Conservation (phyloP, 129 eudicot species). For the Pittosporum tobira region DNA sequence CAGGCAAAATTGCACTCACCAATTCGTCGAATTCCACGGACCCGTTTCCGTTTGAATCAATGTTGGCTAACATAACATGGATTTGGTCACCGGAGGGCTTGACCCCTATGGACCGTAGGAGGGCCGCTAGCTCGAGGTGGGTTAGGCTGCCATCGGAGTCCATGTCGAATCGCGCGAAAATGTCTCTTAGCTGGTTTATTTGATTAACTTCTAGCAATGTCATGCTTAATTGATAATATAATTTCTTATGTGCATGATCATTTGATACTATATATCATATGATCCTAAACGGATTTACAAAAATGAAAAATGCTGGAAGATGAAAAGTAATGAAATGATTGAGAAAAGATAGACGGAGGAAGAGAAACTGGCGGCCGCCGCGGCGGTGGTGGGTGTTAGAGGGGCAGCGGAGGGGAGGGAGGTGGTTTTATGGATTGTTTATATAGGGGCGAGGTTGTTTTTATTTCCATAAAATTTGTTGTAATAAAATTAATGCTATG, state of each 20-base stretch:
- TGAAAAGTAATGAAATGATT: too few relatives aligned
- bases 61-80: constrained; percentile 15
- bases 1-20: constrained; percentile 12
- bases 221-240: background rate
- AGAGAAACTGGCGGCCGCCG: background rate
- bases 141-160: constrained; percentile 30
- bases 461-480: background rate
- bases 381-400: background rate
- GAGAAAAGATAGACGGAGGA: background rate
- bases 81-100: constrained; percentile 23
- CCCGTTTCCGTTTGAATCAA: constrained; percentile 29
- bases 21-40: constrained; percentile 28
- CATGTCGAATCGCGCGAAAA: constrained; percentile 25
- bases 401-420: background rate
- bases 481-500: background rate
- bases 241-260: too few relatives aligned
- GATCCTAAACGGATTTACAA: background rate
- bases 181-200: constrained; percentile 16
- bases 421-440: background rate
- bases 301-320: background rate
- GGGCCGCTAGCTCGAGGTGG: constrained; percentile 31
- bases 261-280: too few relatives aligned
- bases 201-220: constrained; percentile 6
- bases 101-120: constrained; percentile 31
- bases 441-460: background rate